Evolutionary conservation across 371 early-diverging fungal genomes (phyloP), one percentile per base, ranked within the genome.

Genomic region (Mucor indicus): DNA sequence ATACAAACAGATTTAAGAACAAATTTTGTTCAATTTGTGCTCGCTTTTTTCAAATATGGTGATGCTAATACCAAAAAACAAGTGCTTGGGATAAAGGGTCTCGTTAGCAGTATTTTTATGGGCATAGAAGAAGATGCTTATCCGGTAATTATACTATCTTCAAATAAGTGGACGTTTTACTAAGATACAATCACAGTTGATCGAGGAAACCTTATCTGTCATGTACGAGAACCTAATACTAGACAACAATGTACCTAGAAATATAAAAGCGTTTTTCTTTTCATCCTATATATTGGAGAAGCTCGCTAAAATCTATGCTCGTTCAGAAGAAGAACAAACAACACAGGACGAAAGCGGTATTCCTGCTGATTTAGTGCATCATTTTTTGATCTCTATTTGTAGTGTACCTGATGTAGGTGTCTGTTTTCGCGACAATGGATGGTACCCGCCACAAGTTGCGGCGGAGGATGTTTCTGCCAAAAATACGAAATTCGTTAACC

Each of bases 371-470:
- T 12, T 85, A 5, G 82, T 75, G 0, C 89, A 91, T 50, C 62
- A 73, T 19, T 93, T 92, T 56, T 68, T 93, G 30, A 56, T 84
- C 30, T 75, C 86, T 12, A 63, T 90, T 2, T 91, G 90, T 48
- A 85, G 84, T 21, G 76, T 68, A 0, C 89, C 91, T 8, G 89
- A 89, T 6, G 64, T 74, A 11, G 92, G 91, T 22, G 66, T 92
- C 3, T 93, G 93, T 45, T 84, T 80, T 40, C 72, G 72, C 17
- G 89, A 88, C 48, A 64, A 64, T 11, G 88, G 89, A 11, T 91
- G 91, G 91, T 89, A 90, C 53, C 82, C 87, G 17, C 67, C 76
- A 1, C 66, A 60, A 33, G 40, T 57, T 23, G 44, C 61, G 19
- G 38, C 54, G 1, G 50, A 57, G 27, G 49, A 48, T 5, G n/a